Evolutionary conservation across 73 alveolate species (phyloP), one percentile per base, ranked within the genome.

Genomic region (Durusdinium trenchii): DNA sequence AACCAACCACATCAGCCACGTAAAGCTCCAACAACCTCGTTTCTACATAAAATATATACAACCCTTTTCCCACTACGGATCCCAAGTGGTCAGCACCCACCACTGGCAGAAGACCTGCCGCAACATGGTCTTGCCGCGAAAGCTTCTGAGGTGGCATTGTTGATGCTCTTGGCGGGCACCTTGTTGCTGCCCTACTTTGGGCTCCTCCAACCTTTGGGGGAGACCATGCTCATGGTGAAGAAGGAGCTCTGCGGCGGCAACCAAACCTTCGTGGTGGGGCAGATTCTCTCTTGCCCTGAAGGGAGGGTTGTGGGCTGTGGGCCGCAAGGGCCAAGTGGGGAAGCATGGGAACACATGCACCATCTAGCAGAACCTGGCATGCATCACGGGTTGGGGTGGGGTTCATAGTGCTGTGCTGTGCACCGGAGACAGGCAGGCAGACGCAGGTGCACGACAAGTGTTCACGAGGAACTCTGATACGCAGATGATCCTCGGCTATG

Each of bases 191-290:
- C 86, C 38, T 86, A 86, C 46, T 12, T 86, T 38, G 35, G 76
- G 50, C 86, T 89, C n/a, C 38, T 89, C 30, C 86, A 64, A 47
- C 86, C 96, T 6, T 61, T 62, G 48, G 96, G 85, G 16, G 67
- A 61, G 71, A 30, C 85, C 12, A 89, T 89, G 96, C 16, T 47
- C 43, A 85, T 48, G 23, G 85, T 62, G 69, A 89, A 89, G 54
- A 30, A 36, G 67, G 96, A 89, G 86, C 26, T 89, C 71, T 89
- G 96, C 28, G 52, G 36, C 6, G 96, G 96, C 47, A 89, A 61
- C 54, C 96, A 86, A 38, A 86, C 81, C 67, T 86, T 86, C 48
- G 95, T 86, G 47, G 83, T 86, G 30, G 95, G 61, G 30, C 61
- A 86, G 64, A 86, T 23, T 69, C 69, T 60, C 73, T 60, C 30